Percentiles rank a stretch among this genome's conserved stretches.
These are phyloP conservation scores for Fibroporia radiculosa DNA, from an alignment of 768 basidiomycete genomes.

Conservation along the genomic window DNA sequence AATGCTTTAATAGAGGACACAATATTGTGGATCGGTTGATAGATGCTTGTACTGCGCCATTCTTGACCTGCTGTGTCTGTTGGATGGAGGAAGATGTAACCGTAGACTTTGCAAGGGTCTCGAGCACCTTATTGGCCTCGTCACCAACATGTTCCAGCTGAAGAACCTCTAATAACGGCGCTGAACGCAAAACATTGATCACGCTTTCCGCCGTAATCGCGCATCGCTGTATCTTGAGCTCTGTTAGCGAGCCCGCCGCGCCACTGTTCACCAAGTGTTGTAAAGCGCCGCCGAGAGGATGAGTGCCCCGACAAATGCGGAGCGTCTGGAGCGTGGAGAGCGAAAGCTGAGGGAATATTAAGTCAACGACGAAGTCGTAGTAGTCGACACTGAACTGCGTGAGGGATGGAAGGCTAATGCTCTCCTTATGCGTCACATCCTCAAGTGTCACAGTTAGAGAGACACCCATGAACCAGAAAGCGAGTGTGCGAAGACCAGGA, in stretches of 20 bases:
- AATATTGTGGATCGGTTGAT: conserved; percentile 20
- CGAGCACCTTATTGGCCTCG: conserved; percentile 32
- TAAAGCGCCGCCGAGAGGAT: conserved; percentile 19
- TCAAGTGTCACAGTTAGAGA: neutral
- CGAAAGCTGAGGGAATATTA: conserved; percentile 4
- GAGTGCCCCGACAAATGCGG: conserved; percentile 3
- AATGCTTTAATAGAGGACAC: conserved; percentile 42
- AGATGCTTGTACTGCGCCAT: neutral
- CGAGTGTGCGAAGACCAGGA: conserved; percentile 14
- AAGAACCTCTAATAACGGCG: conserved; percentile 35
- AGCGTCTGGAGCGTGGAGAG: conserved; percentile 11
- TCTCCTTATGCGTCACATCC: neutral
- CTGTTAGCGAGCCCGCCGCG: conserved; percentile 23
- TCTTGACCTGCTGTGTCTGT: neutral
- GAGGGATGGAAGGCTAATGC: conserved; percentile 9
- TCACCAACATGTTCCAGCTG: conserved; percentile 28
- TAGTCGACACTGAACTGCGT: conserved; percentile 8
- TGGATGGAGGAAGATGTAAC: too few relatives aligned
- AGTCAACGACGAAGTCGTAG: neutral
- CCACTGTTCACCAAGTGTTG: conserved; percentile 10
- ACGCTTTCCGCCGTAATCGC: conserved; percentile 24
- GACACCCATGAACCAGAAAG: neutral
- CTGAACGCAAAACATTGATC: conserved; percentile 23
- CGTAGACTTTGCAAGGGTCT: conserved; percentile 25
- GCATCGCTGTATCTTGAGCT: conserved; percentile 31